Percentiles rank a stretch among this genome's conserved stretches.
These are phyloP conservation scores for Tolypocladium cylindrosporum DNA, from an alignment of 2,329 filamentous ascomycete genomes.

Conservation along the genomic window DNA sequence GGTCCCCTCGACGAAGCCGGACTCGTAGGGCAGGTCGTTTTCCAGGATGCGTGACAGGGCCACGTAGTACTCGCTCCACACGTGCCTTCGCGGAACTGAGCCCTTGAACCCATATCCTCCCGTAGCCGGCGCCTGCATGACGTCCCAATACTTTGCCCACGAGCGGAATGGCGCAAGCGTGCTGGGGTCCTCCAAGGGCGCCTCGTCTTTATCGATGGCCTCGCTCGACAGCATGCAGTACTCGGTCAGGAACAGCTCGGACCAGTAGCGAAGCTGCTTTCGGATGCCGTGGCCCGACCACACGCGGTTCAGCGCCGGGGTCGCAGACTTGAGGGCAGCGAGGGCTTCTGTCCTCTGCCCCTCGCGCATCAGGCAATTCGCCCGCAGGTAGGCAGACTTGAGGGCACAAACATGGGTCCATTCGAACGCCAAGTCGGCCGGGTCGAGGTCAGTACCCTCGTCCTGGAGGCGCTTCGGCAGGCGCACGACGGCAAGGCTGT, in stretches of 20 bases:
- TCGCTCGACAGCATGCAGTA: constrained; percentile 61
- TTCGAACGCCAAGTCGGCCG: constrained; percentile 46
- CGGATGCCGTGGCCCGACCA: constrained; percentile 42
- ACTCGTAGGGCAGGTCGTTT: constrained; percentile 50
- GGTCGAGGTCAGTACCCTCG: constrained; percentile 41
- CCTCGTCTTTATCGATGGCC: constrained; percentile 40
- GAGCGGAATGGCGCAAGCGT: constrained; percentile 49
- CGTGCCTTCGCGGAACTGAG: constrained; percentile 50
- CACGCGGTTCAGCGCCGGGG: constrained; percentile 50
- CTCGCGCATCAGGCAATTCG: constrained; percentile 46
- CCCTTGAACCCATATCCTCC: constrained; percentile 51
- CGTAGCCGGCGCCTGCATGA: constrained; percentile 32
- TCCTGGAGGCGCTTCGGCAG: constrained; percentile 55
- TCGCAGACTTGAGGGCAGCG: constrained; percentile 53
- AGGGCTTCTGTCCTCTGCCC: constrained; percentile 49
- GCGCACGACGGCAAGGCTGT: constrained; percentile 45
- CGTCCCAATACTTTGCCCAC: constrained; percentile 63
- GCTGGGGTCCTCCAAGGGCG: constrained; percentile 39
- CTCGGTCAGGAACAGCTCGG: constrained; percentile 66
- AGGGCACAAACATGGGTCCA: constrained; percentile 79
- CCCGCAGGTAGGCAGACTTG: constrained; percentile 70
- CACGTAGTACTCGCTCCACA: constrained; percentile 82
- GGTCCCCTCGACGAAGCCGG: constrained; percentile 26
- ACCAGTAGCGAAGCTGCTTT: constrained; percentile 66
- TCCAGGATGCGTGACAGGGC: constrained; percentile 69